A percentile compares a stretch with the other conserved stretches of the same genome.
Conservation (phyloP, 495 filamentous ascomycete species). For the Neurospora sp. region DNA sequence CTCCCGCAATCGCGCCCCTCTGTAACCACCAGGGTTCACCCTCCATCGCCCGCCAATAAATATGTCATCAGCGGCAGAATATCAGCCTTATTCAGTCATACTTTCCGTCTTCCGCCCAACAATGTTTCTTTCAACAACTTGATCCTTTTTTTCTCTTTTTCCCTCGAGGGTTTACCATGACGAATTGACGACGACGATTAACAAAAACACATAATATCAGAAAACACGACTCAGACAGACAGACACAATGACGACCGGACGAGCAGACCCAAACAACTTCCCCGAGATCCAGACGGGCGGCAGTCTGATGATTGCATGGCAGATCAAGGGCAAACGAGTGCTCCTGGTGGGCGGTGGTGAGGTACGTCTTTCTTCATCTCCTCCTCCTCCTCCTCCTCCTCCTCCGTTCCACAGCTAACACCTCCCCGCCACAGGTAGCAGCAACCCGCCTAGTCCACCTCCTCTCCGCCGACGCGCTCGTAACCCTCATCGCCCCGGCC, state of each 20-base stretch:
- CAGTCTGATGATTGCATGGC: slow-evolving; percentile 90
- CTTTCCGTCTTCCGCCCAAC: neutral
- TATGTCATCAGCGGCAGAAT: neutral
- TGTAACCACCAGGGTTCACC: neutral
- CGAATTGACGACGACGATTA: neutral
- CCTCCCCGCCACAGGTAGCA: slow-evolving; percentile 55
- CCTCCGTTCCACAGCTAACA: neutral
- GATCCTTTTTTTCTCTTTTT: neutral
- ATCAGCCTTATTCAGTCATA: neutral
- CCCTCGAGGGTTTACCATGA: neutral
- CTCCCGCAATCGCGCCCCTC: neutral
- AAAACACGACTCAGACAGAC: neutral
- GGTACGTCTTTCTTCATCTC: slow-evolving; percentile 44
- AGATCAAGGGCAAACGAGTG: slow-evolving; percentile 71
- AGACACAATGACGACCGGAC: neutral
- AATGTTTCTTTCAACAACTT: neutral
- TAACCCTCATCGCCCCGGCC: slow-evolving; percentile 75
- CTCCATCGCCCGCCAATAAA: neutral
- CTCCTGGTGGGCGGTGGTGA: slow-evolving; percentile 90
- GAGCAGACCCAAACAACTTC: slow-evolving; percentile 33
- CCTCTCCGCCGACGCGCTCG: slow-evolving; percentile 86
- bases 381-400: neutral
- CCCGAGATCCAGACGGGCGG: slow-evolving; percentile 80
- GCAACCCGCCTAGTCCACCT: slow-evolving; percentile 86
- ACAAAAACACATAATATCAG: neutral